Evolutionary conservation across 345 rosid genomes (phyloP), one percentile per base, ranked within the genome.

Genomic region (Crucihimalaya himalaica): DNA sequence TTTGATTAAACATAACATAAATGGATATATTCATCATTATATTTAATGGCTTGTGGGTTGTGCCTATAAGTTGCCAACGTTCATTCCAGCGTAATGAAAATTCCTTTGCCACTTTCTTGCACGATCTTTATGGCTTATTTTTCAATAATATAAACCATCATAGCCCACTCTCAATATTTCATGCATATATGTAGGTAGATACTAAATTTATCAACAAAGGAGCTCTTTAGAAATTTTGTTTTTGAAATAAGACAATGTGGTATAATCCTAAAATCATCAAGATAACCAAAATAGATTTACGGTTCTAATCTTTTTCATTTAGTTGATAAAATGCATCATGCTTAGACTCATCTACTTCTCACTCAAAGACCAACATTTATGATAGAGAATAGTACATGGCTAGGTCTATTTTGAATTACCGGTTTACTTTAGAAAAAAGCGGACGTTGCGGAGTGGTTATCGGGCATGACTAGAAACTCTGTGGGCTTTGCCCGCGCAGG

Each of bases 401-500:
- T 15, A 14, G 1, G 8, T 42, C 47, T 42, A 42, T 42, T 40
- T 35, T 35, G 1, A 9, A 35, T 0, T 35, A 9, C 0, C 4
- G 3, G 39, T 42, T 14, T 15, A 15, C 2, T 5, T 15, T 42
- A 5, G 1, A 1, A n/a, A n/a, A 21, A 31, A 27, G 79, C 70
- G 75, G 75, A 68, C 80, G 60, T 76, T 66, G 75, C 71, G 75
- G 80, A 70, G 80, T 76, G 71, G 75, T 83, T 87, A 84, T 91
- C 87, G 86, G 90, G 87, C 92, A 86, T 85, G 92, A 92, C 88
- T 88, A 88, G 91, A 92, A 92, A 86, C 87, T 89, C 84, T 86
- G 89, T 90, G 94, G 92, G 92, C 89, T 88, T 14, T 83, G 87
- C 95, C 92, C 96, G 91, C 88, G 89, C 91, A 84, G 88, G 94